These are phyloP conservation scores for Leishmania mexicana DNA, from an alignment of 208 protist species.

Conservation along the genomic window DNA sequence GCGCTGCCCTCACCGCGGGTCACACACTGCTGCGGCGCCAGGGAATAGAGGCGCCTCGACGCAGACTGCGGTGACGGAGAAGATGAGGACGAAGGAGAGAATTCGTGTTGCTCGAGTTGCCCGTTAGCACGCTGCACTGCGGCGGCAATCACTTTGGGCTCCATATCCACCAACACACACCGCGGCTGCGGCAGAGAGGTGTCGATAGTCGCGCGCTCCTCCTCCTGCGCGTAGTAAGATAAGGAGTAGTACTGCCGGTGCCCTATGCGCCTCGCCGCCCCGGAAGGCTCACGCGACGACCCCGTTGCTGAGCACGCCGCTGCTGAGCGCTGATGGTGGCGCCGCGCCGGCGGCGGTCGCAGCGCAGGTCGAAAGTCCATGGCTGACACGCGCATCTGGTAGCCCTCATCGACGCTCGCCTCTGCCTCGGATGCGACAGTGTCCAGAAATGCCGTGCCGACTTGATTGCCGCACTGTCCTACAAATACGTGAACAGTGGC, in stretches of 20 bases:
- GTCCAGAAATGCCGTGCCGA: slow-evolving; percentile 81
- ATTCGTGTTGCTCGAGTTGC: not conserved
- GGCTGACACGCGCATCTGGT: slow-evolving; percentile 56
- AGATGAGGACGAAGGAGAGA: not conserved
- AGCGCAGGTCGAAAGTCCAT: slow-evolving; percentile 60
- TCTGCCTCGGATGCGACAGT: slow-evolving; percentile 55
- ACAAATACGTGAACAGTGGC: slow-evolving; percentile 76
- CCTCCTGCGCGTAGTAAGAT: slow-evolving; percentile 13
- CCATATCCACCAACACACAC: slow-evolving; percentile 90
- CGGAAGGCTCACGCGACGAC: not conserved
- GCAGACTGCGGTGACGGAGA: not conserved
- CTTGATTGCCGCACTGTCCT: slow-evolving; percentile 93
- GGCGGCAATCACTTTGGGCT: slow-evolving; percentile 84
- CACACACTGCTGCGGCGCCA: slow-evolving; percentile 70
- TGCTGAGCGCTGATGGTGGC: not conserved
- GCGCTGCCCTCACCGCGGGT: slow-evolving; percentile 74
- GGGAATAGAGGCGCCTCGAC: slow-evolving; percentile 34
- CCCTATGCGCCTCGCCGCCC: not conserved
- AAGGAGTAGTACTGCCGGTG: slow-evolving; percentile 30
- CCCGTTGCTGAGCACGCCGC: not conserved
- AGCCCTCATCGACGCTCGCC: slow-evolving; percentile 45
- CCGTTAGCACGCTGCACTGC: slow-evolving; percentile 29
- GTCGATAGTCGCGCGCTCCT: not conserved
- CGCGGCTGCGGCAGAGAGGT: slow-evolving; percentile 54
- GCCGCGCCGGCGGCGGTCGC: slow-evolving; percentile 1